Percentiles rank a stretch among this genome's conserved stretches.
Evolutionary conservation across 164 flowering plant species (phyloP).

Genomic region (Aristolochia californica): DNA sequence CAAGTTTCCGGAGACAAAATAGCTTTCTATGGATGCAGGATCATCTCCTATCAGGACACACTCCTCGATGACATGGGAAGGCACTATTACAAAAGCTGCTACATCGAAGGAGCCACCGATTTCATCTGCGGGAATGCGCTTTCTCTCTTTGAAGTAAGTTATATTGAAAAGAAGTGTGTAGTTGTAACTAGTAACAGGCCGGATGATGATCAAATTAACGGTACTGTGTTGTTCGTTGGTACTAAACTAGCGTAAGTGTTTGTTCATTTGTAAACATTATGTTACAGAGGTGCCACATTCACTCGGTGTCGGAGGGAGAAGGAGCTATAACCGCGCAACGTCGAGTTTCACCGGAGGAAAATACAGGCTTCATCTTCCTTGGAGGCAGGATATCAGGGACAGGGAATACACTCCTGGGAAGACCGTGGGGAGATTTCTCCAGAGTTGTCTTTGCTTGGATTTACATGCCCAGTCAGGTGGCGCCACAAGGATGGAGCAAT

Average conservation of each 20-base stretch:
- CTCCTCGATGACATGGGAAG: slow-evolving; percentile 55
- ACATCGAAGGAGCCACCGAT: slow-evolving; percentile 70
- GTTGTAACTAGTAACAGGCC: no score
- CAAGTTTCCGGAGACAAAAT: slow-evolving; percentile 57
- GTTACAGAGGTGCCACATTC: slow-evolving; percentile 51
- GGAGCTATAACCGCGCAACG: slow-evolving; percentile 62
- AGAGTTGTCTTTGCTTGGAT: slow-evolving; percentile 33
- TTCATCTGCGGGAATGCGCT: slow-evolving; percentile 69
- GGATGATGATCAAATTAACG: no score
- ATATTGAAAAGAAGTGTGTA: no score
- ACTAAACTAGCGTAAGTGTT: no score
- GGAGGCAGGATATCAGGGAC: slow-evolving; percentile 38
- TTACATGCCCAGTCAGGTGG: slow-evolving; percentile 27
- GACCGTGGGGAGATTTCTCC: slow-evolving; percentile 50
- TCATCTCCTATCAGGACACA: slow-evolving; percentile 55
- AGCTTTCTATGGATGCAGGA: slow-evolving; percentile 54
- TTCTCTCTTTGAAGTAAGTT: slow-evolving; percentile 64
- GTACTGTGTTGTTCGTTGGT: no score
- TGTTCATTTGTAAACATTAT: no score
- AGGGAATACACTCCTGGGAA: slow-evolving; percentile 24
- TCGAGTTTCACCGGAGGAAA: slow-evolving; percentile 29
- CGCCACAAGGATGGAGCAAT: slow-evolving; percentile 43
- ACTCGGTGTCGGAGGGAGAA: slow-evolving; percentile 26
- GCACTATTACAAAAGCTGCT: slow-evolving; percentile 60
- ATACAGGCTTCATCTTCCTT: slow-evolving; percentile 48